These are phyloP conservation scores for Fusarium chaquense DNA, from an alignment of 2,329 filamentous ascomycete species.

Conservation along the genomic window DNA sequence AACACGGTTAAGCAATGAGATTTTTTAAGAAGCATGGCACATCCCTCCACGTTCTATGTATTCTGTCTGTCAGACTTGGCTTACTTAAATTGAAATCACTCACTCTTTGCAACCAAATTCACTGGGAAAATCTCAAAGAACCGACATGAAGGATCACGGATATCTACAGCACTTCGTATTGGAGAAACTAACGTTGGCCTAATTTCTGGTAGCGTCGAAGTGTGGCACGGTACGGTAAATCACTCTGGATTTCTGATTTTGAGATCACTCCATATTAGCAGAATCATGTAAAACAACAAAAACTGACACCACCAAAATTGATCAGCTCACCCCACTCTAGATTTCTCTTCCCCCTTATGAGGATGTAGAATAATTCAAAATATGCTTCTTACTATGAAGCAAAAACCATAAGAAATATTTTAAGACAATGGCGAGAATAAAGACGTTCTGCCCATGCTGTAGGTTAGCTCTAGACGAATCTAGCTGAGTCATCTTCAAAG, in stretches of 20 bases:
- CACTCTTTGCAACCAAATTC: background rate
- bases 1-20: background rate
- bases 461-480: background rate
- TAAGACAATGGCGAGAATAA: background rate
- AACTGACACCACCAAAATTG: no score
- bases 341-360: background rate
- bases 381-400: background rate
- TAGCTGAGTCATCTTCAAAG: constrained; percentile 44
- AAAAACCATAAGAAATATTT: background rate
- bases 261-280: background rate
- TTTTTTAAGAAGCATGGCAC: background rate
- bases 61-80: background rate
- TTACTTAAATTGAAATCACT: no score
- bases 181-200: background rate
- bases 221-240: background rate
- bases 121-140: background rate
- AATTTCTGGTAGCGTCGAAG: background rate
- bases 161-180: background rate
- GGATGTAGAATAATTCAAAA: background rate
- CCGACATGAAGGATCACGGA: background rate
- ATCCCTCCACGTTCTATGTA: background rate
- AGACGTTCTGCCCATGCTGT: background rate
- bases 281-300: background rate
- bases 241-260: background rate
- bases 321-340: background rate